phyloP scores from a whole-genome alignment of 75 land plant species.

The Cryptomeria japonica region DNA sequence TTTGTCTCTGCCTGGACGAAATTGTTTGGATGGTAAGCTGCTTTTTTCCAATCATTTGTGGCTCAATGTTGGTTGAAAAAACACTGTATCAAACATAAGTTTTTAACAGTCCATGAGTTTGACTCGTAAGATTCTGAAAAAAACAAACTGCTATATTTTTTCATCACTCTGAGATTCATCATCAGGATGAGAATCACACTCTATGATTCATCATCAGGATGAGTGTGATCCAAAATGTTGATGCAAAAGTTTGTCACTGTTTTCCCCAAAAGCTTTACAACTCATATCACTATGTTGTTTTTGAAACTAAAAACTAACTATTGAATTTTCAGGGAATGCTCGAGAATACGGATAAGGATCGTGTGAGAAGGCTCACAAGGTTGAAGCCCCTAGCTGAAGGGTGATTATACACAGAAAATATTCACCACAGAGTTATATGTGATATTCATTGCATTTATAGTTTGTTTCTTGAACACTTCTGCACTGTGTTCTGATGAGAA shows the following conservation, averaged over 20 bases:
- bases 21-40: slow-evolving; percentile 77
- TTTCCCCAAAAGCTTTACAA: no score
- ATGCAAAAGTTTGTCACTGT: no score
- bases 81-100: no score
- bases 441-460: neutral
- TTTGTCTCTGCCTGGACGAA: slow-evolving; percentile 91
- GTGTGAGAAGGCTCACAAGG: slow-evolving; percentile 75
- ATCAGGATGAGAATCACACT: no score
- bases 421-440: neutral
- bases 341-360: slow-evolving; percentile 95
- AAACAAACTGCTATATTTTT: no score
- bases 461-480: neutral
- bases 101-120: no score
- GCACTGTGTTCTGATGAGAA: neutral
- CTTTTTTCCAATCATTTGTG: neutral
- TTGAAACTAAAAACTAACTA: neutral
- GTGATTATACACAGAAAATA: slow-evolving; percentile 14
- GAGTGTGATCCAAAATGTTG: no score
- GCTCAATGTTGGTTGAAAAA: neutral
- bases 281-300: neutral
- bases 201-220: no score
- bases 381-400: slow-evolving; percentile 86
- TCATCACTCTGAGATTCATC: no score
- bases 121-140: no score
- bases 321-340: slow-evolving; percentile 60